Percentiles rank a stretch among this genome's conserved stretches.
These are phyloP conservation scores for Cerioporus squamosus DNA, from an alignment of 1,284 basidiomycete species.

Conservation along the genomic window DNA sequence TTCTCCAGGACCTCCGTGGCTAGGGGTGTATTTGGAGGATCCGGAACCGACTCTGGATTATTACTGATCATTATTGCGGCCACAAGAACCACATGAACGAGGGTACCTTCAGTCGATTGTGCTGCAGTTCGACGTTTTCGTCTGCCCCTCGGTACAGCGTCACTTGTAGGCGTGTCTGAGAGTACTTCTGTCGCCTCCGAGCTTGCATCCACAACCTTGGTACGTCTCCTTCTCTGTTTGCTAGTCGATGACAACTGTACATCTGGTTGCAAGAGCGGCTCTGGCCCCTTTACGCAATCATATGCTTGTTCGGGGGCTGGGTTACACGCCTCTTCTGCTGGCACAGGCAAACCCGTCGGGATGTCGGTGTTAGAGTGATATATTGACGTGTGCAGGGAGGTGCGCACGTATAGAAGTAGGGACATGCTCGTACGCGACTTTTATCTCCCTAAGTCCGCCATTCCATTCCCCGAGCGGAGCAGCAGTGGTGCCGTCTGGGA, in stretches of 20 bases:
- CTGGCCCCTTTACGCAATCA: neutral
- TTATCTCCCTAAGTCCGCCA: slow-evolving; percentile 26
- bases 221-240: slow-evolving; percentile 14
- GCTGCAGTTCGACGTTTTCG: slow-evolving; percentile 1
- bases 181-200: neutral
- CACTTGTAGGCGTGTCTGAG: neutral
- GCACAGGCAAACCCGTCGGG: neutral
- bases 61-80: neutral
- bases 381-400: slow-evolving; percentile 13
- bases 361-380: slow-evolving; percentile 4
- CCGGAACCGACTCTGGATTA: neutral
- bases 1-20: slow-evolving; percentile 76
- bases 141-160: neutral
- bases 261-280: neutral
- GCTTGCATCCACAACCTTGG: neutral
- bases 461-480: slow-evolving; percentile 29
- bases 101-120: slow-evolving; percentile 1
- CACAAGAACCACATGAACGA: too few relatives aligned
- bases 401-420: slow-evolving; percentile 23
- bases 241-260: neutral
- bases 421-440: slow-evolving; percentile 8
- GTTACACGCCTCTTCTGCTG: neutral
- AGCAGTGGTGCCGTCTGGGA: slow-evolving; percentile 42
- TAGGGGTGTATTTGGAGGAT: slow-evolving; percentile 54
- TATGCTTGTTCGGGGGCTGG: neutral